phyloP scores from a whole-genome alignment of 176 grass and related monocot species.

The Oryza brachyantha region DNA sequence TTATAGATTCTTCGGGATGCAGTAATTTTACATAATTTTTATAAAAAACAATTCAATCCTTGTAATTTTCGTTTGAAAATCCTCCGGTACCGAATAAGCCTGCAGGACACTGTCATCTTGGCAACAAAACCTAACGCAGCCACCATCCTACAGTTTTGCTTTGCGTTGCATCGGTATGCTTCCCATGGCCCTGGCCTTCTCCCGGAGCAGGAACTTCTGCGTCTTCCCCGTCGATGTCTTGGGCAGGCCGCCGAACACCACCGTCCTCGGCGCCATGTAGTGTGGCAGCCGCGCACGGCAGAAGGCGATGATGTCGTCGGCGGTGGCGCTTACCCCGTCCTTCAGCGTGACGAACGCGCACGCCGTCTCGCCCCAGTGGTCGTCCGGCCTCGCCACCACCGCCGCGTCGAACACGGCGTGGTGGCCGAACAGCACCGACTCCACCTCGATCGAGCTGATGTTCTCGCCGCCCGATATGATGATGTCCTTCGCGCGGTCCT shows the following conservation, averaged over 20 bases:
- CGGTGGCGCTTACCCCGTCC: conserved; percentile 17
- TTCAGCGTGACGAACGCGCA: conserved; percentile 58
- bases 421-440: conserved; percentile 45
- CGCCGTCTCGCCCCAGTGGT: conserved; percentile 46
- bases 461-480: conserved; percentile 59
- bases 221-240: conserved; percentile 68
- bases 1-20: too few species aligned
- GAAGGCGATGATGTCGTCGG: conserved; percentile 36
- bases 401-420: conserved; percentile 50
- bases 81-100: too few species aligned
- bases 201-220: conserved; percentile 53
- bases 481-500: conserved; percentile 57
- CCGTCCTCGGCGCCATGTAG: conserved; percentile 52
- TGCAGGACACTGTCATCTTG: background rate
- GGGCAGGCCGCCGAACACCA: conserved; percentile 57
- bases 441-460: conserved; percentile 69
- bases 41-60: too few species aligned
- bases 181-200: conserved; percentile 63
- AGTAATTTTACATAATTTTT: too few species aligned
- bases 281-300: conserved; percentile 42
- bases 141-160: conserved; percentile 32
- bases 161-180: conserved; percentile 28
- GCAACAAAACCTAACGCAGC: background rate
- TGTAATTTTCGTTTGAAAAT: too few species aligned
- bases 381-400: conserved; percentile 48